Evolutionary conservation across 1,284 basidiomycete genomes (phyloP), one percentile per base, ranked within the genome.

Genomic region (Trametes hirsuta): DNA sequence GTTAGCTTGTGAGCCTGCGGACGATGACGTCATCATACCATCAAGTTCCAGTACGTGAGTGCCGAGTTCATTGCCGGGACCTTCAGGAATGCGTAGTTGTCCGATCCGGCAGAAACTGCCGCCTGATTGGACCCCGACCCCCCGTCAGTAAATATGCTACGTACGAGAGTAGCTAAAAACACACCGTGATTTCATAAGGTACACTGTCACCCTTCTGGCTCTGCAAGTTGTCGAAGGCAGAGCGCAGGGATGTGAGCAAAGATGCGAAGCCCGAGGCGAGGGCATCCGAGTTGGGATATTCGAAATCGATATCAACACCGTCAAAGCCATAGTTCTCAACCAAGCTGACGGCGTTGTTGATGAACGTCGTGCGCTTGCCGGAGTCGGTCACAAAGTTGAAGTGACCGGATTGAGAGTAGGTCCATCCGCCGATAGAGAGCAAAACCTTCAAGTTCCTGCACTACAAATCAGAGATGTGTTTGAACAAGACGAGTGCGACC

Each of bases 251-350:
- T 1, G 83, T 85, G 55, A 84, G 68, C 39, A 90, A 79, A 61
- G 83, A 79, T 3, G 86, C 82, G 53, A 89, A 82, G 8, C 82
- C 85, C 67, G 84, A 79, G 2, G 84, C 86, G 65, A 84, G 78
- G 4, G 72, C 81, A 5, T 77, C 69, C 59, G 70, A 81, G 36
- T 79, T 66, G 1, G 87, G 84, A 65, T 84, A 90, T 74, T 88
- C 85, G 74, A 84, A 90, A 71, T 93, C 88, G 47, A 91, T 71
- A 62, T 91, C 89, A 65, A 90, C 82, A 49, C 95, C 95, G 67
- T 97, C 95, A 41, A 98, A 84, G 0, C 93, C 95, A 61, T 94
- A 91, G 73, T 97, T 88, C 70, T 95, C 88, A 39, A 97, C 81
- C 8, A 95, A 71, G 57, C 83, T 79, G 39, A 96, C 84, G 0